Conservation (phyloP, 2,329 filamentous ascomycete species). For the Colletotrichum salicis region DNA sequence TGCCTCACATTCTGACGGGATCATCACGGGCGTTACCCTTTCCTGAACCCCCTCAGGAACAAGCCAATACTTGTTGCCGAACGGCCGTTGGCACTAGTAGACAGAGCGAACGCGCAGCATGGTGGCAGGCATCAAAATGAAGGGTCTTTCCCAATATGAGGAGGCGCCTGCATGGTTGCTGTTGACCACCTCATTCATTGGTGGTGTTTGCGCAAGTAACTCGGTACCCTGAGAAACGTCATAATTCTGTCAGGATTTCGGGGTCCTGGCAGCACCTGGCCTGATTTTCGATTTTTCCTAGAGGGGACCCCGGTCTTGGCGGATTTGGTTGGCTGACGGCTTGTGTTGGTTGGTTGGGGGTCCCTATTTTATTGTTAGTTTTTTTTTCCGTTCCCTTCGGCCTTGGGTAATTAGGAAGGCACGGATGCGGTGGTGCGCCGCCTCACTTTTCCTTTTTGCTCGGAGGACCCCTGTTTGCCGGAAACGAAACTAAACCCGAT, state of each 20-base stretch:
- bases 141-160: not conserved
- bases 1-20: not conserved
- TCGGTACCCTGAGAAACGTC: slow-evolving; percentile 16
- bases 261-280: not conserved
- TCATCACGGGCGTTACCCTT: not conserved
- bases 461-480: too few species aligned
- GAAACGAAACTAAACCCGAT: too few species aligned
- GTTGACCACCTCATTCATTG: not conserved
- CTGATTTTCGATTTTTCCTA: not conserved
- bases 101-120: too few species aligned
- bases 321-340: not conserved
- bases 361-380: not conserved
- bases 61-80: not conserved
- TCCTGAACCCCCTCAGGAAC: not conserved
- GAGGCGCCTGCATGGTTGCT: not conserved
- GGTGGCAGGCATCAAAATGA: not conserved
- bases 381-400: not conserved
- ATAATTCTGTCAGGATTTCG: slow-evolving; percentile 24
- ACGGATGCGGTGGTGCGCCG: too few species aligned
- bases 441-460: too few species aligned
- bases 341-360: too few species aligned
- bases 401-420: too few species aligned
- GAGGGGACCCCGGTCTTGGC: not conserved
- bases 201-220: not conserved
- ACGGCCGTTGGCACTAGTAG: not conserved